Percentiles rank a stretch among this genome's conserved stretches.
These are phyloP conservation scores for Davidsoniella neocaledoniae DNA, from an alignment of 2,329 filamentous ascomycete species.

Conservation along the genomic window DNA sequence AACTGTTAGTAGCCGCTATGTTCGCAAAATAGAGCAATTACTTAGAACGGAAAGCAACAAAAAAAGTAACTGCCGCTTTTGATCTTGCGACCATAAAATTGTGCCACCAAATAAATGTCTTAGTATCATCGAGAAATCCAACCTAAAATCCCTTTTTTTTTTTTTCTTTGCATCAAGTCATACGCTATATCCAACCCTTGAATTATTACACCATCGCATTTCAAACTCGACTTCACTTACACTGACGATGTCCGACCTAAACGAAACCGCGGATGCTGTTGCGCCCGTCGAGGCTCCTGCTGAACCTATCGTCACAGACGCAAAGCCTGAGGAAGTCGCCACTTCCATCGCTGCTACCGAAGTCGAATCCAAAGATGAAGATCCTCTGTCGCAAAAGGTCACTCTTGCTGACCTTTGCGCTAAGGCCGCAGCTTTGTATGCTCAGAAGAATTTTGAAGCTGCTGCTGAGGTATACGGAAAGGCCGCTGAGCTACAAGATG, in stretches of 20 bases:
- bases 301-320: neutral
- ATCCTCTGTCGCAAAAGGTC: constrained; percentile 18
- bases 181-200: neutral
- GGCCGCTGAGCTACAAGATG: constrained; percentile 77
- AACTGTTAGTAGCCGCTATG: neutral
- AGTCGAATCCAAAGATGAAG: constrained; percentile 11
- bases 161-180: neutral
- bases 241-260: constrained; percentile 6
- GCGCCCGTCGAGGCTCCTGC: neutral
- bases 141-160: neutral
- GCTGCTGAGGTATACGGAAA: constrained; percentile 78
- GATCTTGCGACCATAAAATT: too few species aligned
- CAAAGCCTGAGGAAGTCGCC: neutral
- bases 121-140: neutral
- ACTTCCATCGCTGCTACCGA: neutral
- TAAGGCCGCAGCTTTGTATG: constrained; percentile 70
- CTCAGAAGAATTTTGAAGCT: constrained; percentile 71
- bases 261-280: constrained; percentile 3
- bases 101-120: too few species aligned
- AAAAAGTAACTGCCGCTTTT: too few species aligned
- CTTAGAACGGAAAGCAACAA: too few species aligned
- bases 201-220: neutral
- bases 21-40: neutral
- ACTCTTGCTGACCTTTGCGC: constrained; percentile 63
- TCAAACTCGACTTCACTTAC: neutral